Evolutionary conservation across 352 stramenopile genomes (phyloP).

Genomic region (Pseudoperonospora humuli): DNA sequence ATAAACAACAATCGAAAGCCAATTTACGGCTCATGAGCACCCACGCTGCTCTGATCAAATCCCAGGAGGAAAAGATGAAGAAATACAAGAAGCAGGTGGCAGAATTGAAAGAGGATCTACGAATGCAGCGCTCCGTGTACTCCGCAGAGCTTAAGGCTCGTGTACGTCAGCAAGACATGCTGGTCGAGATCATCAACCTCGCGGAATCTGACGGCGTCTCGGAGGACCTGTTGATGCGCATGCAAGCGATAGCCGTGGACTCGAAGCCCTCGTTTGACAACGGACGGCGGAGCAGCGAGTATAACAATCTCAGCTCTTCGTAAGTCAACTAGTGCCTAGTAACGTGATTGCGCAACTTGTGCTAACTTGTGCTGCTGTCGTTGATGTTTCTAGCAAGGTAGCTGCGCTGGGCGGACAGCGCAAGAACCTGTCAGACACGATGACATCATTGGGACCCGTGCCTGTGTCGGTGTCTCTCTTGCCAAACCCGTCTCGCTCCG

Average conservation of each 20-base stretch:
- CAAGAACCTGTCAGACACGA: constrained; percentile 50
- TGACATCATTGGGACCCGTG: constrained; percentile 48
- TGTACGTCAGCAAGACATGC: constrained; percentile 30
- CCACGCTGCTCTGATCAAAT: constrained; percentile 79
- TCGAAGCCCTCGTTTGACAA: constrained; percentile 62
- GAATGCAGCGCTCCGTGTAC: constrained; percentile 75
- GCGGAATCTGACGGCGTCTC: constrained; percentile 49
- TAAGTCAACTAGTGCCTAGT: constrained; percentile 10
- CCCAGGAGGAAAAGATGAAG: constrained; percentile 87
- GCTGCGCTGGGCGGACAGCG: constrained; percentile 20
- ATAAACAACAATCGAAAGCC: constrained; percentile 90
- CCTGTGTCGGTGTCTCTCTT: constrained; percentile 47
- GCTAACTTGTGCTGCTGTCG: constrained; percentile 10
- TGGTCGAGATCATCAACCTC: constrained; percentile 36
- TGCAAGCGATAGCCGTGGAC: constrained; percentile 58
- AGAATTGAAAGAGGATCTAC: constrained; percentile 75
- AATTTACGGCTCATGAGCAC: constrained; percentile 88
- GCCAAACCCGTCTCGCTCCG: constrained; percentile 15
- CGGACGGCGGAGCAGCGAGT: constrained; percentile 26
- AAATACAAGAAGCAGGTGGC: constrained; percentile 83
- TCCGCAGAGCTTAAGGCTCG: constrained; percentile 67
- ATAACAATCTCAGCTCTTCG: constrained; percentile 19
- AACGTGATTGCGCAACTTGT: not conserved
- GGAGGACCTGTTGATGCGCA: constrained; percentile 33
- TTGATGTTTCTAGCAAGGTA: constrained; percentile 12